A percentile compares a stretch with the other conserved stretches of the same genome.
phyloP scores from a whole-genome alignment of 2,329 filamentous ascomycete species.

The Xylaria sp. region DNA sequence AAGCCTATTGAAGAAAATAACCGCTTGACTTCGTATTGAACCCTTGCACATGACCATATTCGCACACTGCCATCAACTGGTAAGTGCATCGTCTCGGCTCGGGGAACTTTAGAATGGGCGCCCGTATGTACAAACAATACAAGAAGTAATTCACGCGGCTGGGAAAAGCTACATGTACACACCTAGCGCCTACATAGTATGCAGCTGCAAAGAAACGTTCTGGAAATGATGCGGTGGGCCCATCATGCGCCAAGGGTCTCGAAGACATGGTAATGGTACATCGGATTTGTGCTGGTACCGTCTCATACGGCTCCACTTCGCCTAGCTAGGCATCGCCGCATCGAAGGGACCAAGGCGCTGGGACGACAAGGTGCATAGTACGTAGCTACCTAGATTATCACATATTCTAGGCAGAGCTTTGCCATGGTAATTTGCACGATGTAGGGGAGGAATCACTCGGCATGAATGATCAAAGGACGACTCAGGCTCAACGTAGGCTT shows the following conservation, averaged over 20 bases:
- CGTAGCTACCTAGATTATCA: conserved; percentile 9
- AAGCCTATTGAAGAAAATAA: neutral
- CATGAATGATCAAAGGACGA: too few relatives aligned
- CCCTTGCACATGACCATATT: too few relatives aligned
- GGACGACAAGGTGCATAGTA: conserved; percentile 15
- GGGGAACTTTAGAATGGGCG: neutral
- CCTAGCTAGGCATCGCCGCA: conserved; percentile 11
- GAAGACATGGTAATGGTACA: conserved; percentile 21
- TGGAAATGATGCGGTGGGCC: conserved; percentile 23
- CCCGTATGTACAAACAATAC: too few relatives aligned
- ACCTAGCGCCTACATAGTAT: too few relatives aligned
- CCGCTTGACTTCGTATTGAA: neutral
- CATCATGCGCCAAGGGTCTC: conserved; percentile 21
- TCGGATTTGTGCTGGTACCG: conserved; percentile 27
- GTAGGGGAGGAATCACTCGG: neutral
- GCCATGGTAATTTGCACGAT: conserved; percentile 1
- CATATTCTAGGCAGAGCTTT: neutral
- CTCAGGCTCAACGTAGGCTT: too few relatives aligned
- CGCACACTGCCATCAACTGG: neutral
- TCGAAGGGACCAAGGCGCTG: conserved; percentile 18
- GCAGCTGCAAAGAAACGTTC: conserved; percentile 7
- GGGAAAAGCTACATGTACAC: conserved; percentile 6
- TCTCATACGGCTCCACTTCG: conserved; percentile 13
- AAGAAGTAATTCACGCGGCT: neutral
- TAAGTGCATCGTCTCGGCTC: neutral